Evolutionary conservation across 2,329 filamentous ascomycete genomes (phyloP).

Genomic region (Coniochaeta sp.): DNA sequence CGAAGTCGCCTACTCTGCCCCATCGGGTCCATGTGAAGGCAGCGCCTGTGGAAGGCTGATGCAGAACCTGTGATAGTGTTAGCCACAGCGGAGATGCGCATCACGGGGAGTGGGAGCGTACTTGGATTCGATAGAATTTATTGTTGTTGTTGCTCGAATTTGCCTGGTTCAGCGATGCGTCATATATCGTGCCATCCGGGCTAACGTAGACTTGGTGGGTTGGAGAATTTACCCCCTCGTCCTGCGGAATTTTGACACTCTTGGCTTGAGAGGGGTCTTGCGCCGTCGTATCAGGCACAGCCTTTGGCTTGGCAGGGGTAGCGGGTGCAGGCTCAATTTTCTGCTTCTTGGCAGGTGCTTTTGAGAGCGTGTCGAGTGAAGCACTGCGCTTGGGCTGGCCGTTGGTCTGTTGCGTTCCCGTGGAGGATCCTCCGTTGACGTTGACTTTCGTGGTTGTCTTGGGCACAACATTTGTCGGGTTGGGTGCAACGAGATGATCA

Average conservation of each 20-base stretch:
- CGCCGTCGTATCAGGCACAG: slow-evolving; percentile 17
- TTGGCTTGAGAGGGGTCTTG: slow-evolving; percentile 32
- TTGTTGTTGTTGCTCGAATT: slow-evolving; percentile 68
- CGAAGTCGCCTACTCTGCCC: slow-evolving; percentile 65
- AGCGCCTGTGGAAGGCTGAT: slow-evolving; percentile 21
- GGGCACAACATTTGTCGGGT: slow-evolving; percentile 3
- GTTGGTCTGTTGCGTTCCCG: neutral
- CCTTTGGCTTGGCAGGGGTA: slow-evolving; percentile 18
- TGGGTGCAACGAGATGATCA: neutral
- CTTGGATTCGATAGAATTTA: slow-evolving; percentile 73
- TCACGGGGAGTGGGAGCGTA: slow-evolving; percentile 22
- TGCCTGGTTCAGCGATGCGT: slow-evolving; percentile 73
- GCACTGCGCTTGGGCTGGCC: slow-evolving; percentile 13
- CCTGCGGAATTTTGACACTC: slow-evolving; percentile 40
- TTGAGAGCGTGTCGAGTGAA: slow-evolving; percentile 10
- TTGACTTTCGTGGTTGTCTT: neutral
- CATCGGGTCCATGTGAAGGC: slow-evolving; percentile 68
- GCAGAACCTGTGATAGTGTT: slow-evolving; percentile 29
- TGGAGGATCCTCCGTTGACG: neutral
- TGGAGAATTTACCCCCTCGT: slow-evolving; percentile 31
- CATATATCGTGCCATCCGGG: slow-evolving; percentile 59
- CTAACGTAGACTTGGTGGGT: slow-evolving; percentile 57
- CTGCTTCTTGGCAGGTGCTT: slow-evolving; percentile 21
- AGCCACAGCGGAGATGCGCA: neutral
- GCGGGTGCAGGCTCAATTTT: slow-evolving; percentile 11